Conservation (phyloP, 192 early-diverging fungal species). For the Coemansia sp. region DNA sequence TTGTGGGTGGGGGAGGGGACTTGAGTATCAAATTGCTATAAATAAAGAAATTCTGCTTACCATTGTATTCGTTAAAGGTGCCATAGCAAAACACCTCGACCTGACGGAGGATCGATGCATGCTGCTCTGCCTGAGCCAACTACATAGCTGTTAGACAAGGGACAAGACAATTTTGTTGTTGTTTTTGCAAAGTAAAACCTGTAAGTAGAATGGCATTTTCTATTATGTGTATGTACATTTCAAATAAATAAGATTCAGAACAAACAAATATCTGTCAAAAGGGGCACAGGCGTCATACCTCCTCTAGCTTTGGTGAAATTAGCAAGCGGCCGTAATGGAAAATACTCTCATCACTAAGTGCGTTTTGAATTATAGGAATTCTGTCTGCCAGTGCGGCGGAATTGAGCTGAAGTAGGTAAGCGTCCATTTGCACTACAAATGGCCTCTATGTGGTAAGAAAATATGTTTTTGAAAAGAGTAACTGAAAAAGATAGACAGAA, state of each 20-base stretch:
- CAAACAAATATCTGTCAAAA: background rate
- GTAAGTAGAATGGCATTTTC: background rate
- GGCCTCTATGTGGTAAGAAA: background rate
- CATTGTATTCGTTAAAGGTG: slow-evolving; percentile 31
- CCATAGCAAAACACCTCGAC: slow-evolving; percentile 42
- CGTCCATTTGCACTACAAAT: slow-evolving; percentile 21
- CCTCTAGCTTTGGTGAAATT: slow-evolving; percentile 23
- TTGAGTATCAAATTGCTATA: background rate
- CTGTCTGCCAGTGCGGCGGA: slow-evolving; percentile 10
- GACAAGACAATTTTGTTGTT: background rate
- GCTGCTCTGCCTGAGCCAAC: slow-evolving; percentile 24
- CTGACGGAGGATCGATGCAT: slow-evolving; percentile 22
- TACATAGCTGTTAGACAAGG: slow-evolving; percentile 7
- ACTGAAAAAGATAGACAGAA: background rate
- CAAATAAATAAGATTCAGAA: background rate
- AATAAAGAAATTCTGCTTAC: slow-evolving; percentile 6
- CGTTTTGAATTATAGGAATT: slow-evolving; percentile 19
- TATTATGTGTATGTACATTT: background rate
- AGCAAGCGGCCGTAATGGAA: slow-evolving; percentile 45
- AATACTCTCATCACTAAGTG: slow-evolving; percentile 26
- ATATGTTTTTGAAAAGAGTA: background rate
- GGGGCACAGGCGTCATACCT: slow-evolving; percentile 13
- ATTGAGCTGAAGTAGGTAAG: slow-evolving; percentile 12
- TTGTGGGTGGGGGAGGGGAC: background rate
- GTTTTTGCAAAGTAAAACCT: background rate